phyloP scores from a whole-genome alignment of 2,329 filamentous ascomycete genomes.

The Mycosphaerella arachidis region DNA sequence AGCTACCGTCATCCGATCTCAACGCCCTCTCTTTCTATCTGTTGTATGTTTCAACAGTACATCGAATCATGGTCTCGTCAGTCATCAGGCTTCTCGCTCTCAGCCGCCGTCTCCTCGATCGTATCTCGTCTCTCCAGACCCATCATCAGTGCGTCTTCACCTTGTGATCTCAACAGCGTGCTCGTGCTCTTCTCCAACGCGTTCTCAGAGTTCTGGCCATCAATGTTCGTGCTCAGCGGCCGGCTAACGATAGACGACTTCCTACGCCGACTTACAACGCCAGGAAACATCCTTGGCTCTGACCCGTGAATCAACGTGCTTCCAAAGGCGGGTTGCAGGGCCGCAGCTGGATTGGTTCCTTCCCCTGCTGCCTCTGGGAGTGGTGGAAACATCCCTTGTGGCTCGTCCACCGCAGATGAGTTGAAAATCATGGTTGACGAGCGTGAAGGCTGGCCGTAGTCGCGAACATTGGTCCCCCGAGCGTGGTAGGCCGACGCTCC shows the following conservation, averaged over 20 bases:
- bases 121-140: slow-evolving; percentile 14
- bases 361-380: slow-evolving; percentile 1
- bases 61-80: not conserved
- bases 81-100: slow-evolving; percentile 8
- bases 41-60: not conserved
- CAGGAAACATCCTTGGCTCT: slow-evolving; percentile 69
- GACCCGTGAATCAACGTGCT: slow-evolving; percentile 46
- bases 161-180: slow-evolving; percentile 11
- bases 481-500: slow-evolving; percentile 14
- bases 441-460: slow-evolving; percentile 1
- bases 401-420: slow-evolving; percentile 12
- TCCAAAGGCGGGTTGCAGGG: slow-evolving; percentile 40
- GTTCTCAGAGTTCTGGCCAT: slow-evolving; percentile 6
- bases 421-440: slow-evolving; percentile 8
- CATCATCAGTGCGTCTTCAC: slow-evolving; percentile 11
- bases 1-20: not conserved
- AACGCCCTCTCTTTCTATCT: not conserved
- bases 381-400: slow-evolving; percentile 2
- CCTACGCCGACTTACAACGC: slow-evolving; percentile 53
- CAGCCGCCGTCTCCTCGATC: slow-evolving; percentile 15
- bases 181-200: slow-evolving; percentile 20
- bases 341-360: not conserved
- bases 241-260: slow-evolving; percentile 22
- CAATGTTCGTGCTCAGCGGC: slow-evolving; percentile 3
- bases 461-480: slow-evolving; percentile 5